Conservation (phyloP, 2,329 filamentous ascomycete species). For the Ophiostoma perfectum region DNA sequence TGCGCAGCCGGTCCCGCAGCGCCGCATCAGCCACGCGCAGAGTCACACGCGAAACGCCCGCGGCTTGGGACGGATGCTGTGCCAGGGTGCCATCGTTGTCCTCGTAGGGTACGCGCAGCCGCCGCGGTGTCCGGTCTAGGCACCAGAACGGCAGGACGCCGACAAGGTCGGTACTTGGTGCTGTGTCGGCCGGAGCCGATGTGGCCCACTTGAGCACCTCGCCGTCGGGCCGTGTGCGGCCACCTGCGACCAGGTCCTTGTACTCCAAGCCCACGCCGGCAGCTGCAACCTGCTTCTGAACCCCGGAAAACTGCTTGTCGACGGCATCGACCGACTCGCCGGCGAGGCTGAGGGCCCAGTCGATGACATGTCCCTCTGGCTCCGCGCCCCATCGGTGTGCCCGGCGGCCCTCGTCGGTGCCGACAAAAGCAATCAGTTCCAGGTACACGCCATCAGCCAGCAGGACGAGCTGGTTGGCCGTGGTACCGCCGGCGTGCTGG, state of each 20-base stretch:
- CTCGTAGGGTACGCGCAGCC: slow-evolving; percentile 48
- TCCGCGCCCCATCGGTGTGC: slow-evolving; percentile 56
- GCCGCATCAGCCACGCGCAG: slow-evolving; percentile 33
- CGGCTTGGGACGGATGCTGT: slow-evolving; percentile 47
- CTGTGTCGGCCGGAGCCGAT: slow-evolving; percentile 39
- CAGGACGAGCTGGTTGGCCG: slow-evolving; percentile 57
- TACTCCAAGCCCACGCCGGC: slow-evolving; percentile 41
- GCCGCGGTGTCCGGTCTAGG: slow-evolving; percentile 54
- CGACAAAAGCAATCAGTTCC: slow-evolving; percentile 59
- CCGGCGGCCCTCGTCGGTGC: slow-evolving; percentile 36
- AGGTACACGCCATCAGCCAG: slow-evolving; percentile 61
- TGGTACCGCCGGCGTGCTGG: slow-evolving; percentile 54
- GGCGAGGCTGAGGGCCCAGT: slow-evolving; percentile 53
- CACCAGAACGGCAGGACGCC: slow-evolving; percentile 61
- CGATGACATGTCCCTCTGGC: slow-evolving; percentile 47
- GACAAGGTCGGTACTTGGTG: slow-evolving; percentile 32
- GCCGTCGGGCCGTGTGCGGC: slow-evolving; percentile 51
- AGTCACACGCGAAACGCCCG: slow-evolving; percentile 45
- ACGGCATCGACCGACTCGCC: not conserved
- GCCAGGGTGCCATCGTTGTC: slow-evolving; percentile 30
- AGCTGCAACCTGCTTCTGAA: slow-evolving; percentile 20
- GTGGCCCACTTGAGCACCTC: slow-evolving; percentile 52
- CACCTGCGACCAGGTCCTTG: slow-evolving; percentile 45
- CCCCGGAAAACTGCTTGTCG: slow-evolving; percentile 34
- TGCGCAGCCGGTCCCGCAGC: slow-evolving; percentile 27